Conservation (phyloP, 164 flowering plant species). For the Euptelea pleiosperma region DNA sequence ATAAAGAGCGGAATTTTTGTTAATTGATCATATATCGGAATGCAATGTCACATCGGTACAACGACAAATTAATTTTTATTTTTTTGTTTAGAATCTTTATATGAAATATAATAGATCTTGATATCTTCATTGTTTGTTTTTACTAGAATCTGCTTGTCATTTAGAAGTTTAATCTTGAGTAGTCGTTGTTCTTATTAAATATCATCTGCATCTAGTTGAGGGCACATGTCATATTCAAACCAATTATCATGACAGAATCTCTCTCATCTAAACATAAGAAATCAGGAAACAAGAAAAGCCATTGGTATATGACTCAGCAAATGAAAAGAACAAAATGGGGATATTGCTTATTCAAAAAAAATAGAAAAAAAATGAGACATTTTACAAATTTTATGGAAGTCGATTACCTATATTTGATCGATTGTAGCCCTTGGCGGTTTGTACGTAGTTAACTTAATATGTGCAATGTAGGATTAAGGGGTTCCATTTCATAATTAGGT, state of each 20-base stretch:
- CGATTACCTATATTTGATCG: no score
- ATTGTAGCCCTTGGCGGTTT: no score
- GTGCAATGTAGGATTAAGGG: no score
- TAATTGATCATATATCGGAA: no score
- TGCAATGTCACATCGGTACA: no score
- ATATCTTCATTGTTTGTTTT: background rate
- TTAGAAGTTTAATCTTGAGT: background rate
- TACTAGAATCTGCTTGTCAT: background rate
- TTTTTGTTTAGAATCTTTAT: background rate
- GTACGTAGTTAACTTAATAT: no score
- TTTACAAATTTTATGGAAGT: no score
- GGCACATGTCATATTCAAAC: background rate
- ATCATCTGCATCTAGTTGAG: background rate
- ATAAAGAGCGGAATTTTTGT: no score
- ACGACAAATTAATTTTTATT: background rate
- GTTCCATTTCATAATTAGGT: no score
- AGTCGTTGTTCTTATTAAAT: background rate
- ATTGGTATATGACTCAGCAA: background rate
- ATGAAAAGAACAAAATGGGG: background rate
- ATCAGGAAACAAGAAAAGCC: background rate
- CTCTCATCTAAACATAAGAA: background rate
- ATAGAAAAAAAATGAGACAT: no score
- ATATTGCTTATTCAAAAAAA: background rate
- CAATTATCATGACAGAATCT: constrained; percentile 7
- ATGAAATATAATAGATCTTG: background rate